These are phyloP conservation scores for Dactylonectria macrodidyma DNA, from an alignment of 2,329 filamentous ascomycete species.

Conservation along the genomic window DNA sequence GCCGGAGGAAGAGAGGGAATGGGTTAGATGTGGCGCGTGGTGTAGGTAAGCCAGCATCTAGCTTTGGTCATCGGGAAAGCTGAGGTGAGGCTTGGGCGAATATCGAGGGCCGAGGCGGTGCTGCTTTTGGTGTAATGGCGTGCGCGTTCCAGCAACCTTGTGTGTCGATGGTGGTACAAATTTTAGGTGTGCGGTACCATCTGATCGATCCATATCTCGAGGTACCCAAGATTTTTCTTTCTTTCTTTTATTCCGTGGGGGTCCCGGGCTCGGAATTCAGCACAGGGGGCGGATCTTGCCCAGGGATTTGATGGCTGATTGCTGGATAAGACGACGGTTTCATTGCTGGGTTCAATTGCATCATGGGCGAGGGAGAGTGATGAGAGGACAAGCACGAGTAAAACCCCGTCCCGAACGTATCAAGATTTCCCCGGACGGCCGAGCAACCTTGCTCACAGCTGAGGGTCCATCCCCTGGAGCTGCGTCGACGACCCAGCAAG, in stretches of 20 bases:
- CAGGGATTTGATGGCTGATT: constrained; percentile 7
- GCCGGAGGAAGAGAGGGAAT: neutral
- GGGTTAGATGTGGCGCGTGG: neutral
- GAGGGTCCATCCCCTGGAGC: neutral
- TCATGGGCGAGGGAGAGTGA: neutral
- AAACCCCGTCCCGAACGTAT: neutral
- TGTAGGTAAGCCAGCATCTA: neutral
- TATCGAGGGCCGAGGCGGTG: neutral
- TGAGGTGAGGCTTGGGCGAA: neutral
- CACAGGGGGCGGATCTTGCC: constrained; percentile 10
- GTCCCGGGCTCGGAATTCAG: constrained; percentile 9
- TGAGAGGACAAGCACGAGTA: neutral
- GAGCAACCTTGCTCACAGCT: constrained; percentile 15
- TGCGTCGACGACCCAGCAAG: neutral
- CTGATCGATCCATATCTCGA: neutral
- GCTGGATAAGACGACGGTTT: constrained; percentile 11
- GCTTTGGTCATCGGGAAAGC: neutral
- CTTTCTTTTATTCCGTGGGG: constrained; percentile 2
- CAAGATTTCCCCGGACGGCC: constrained; percentile 11
- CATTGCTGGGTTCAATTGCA: constrained; percentile 7
- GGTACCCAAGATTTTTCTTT: neutral
- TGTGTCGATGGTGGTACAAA: neutral
- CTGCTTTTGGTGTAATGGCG: neutral
- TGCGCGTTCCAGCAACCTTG: neutral
- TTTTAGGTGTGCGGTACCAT: neutral